phyloP scores from a whole-genome alignment of 2,329 filamentous ascomycete genomes.

The Amauroascus verrucosus region DNA sequence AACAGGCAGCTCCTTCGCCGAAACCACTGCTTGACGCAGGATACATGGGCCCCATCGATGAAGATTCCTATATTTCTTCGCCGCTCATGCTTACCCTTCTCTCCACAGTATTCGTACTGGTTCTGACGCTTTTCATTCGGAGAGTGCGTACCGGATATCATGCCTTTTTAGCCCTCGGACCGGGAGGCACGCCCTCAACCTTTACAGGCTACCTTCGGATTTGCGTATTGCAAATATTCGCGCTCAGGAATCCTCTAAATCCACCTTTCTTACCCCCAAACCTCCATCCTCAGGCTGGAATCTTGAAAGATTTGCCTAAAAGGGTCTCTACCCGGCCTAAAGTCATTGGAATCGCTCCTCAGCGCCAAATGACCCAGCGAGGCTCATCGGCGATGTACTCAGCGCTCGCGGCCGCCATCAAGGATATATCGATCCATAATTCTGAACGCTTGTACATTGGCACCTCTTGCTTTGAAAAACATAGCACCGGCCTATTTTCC shows the following conservation, averaged over 20 bases:
- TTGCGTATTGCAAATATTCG: conserved; percentile 61
- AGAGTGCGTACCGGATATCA: conserved; percentile 53
- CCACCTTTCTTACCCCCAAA: conserved; percentile 45
- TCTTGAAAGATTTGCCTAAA: conserved; percentile 51
- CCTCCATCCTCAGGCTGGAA: conserved; percentile 47
- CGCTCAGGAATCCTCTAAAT: conserved; percentile 58
- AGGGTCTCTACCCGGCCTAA: conserved; percentile 54
- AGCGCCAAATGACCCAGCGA: conserved; percentile 64
- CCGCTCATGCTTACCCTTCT: conserved; percentile 32
- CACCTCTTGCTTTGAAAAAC: conserved; percentile 70
- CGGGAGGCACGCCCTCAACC: conserved; percentile 68
- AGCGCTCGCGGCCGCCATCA: conserved; percentile 46
- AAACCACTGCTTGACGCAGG: background rate
- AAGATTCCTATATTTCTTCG: conserved; percentile 1
- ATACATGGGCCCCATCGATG: conserved; percentile 1
- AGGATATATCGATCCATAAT: conserved; percentile 40
- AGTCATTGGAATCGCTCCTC: conserved; percentile 68
- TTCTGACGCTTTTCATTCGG: conserved; percentile 43
- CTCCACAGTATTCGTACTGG: conserved; percentile 38
- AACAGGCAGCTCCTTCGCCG: background rate
- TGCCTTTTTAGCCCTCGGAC: conserved; percentile 66
- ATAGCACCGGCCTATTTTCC: conserved; percentile 66
- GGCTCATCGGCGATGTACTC: conserved; percentile 46
- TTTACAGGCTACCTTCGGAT: conserved; percentile 62
- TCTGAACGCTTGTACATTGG: conserved; percentile 48